Evolutionary conservation across 1,284 basidiomycete genomes (phyloP).

Genomic region (Apiotrichum gamsii): DNA sequence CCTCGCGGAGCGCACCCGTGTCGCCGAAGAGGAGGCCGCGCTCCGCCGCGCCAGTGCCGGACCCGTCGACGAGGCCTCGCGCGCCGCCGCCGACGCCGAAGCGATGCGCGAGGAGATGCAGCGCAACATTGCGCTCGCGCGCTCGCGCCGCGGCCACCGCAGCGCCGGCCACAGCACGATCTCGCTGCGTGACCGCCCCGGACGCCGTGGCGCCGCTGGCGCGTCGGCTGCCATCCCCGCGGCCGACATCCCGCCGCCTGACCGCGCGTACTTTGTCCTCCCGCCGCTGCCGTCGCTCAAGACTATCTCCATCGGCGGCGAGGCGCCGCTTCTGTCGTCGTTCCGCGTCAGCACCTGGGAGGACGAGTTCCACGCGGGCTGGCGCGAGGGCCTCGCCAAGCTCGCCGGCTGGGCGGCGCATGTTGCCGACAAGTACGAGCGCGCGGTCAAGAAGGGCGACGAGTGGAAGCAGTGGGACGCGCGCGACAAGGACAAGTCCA

Average conservation of each 20-base stretch:
- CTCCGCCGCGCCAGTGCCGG: constrained; percentile 1
- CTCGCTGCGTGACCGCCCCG: constrained; percentile 39
- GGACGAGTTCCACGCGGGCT: constrained; percentile 42
- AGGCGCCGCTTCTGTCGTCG: constrained; percentile 30
- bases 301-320: constrained; percentile 44
- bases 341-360: constrained; percentile 38
- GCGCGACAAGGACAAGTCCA: background rate
- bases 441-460: constrained; percentile 39
- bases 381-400: constrained; percentile 41
- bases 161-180: constrained; percentile 42
- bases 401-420: constrained; percentile 42
- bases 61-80: too few species aligned
- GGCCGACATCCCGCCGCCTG: constrained; percentile 27
- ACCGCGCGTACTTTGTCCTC: constrained; percentile 42
- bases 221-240: constrained; percentile 10
- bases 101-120: constrained; percentile 24
- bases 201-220: constrained; percentile 15
- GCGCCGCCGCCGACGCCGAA: constrained; percentile 13
- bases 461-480: constrained; percentile 29
- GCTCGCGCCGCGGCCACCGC: constrained; percentile 39
- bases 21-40: constrained; percentile 29
- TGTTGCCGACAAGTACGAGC: constrained; percentile 44
- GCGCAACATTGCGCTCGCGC: constrained; percentile 26
- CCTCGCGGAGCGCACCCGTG: constrained; percentile 28
- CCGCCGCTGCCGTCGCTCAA: constrained; percentile 42